Base-by-base conservation (phyloP, 176 grass and related monocot species). In the Aegilops speltoides region DNA sequence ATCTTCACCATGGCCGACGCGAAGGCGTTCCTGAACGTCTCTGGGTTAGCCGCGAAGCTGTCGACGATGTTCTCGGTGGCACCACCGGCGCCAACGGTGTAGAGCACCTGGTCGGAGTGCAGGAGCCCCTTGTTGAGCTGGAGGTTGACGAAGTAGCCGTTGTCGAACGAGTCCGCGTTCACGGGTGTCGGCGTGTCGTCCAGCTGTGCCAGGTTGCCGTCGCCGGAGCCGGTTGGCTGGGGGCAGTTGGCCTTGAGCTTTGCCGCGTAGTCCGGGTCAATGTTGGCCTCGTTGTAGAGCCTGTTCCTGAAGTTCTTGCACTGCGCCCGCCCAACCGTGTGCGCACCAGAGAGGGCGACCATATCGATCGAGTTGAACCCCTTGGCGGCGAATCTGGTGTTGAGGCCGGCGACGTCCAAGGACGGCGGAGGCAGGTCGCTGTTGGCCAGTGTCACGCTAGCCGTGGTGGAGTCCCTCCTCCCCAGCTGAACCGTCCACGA, bases 251-350 rank as follows among this genome's bases (percentile, higher is more conserved):
- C 81, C 84, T 60, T 72, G 37, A 90, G 46, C 36, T 85, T 82
- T 1, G 72, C 23, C 26, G 93, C 93, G 45, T 67, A 93, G 37
- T 59, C 2, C 81, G 7, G 40, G 73, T 95, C 43, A 57, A 95
- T 38, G 34, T 36, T 36, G 34, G 34, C 34, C 34, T 36, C 34
- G 34, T 36, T 36, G 34, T 36, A 36, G 34, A 36, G 82, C 52
- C 85, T 84, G 14, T 45, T 77, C 66, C 86, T 56, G 73, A 95
- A 95, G 67, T 24, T 85, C 3, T 1, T 12, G 77, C 94, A 96
- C 66, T 88, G 87, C 66, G 89, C 91, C 71, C 89, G 78, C 16
- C 91, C 94, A 59, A 96, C 89, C 15, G 94, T 96, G 94, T 93
- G 91, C 8, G 82, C 91, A 3, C 94, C 93, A 15, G 91, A 96